phyloP scores from a whole-genome alignment of 192 early-diverging fungal genomes.

The Piromyces sp. region DNA sequence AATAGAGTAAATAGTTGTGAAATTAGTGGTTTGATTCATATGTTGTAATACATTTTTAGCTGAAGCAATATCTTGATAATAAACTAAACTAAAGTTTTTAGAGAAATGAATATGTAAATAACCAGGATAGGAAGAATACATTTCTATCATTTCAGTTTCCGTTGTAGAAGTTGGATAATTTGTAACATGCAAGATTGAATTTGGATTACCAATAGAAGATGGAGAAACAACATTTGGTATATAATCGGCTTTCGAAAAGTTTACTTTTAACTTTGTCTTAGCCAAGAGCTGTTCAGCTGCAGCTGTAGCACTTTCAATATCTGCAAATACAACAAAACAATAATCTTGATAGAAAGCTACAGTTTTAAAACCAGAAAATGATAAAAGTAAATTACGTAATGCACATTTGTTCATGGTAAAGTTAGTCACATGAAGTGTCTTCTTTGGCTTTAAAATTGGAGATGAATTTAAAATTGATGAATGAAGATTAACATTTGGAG shows the following conservation, averaged over 20 bases:
- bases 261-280: conserved; percentile 26
- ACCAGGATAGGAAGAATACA: conserved; percentile 15
- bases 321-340: conserved; percentile 25
- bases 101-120: conserved; percentile 19
- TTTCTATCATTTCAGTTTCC: conserved; percentile 12
- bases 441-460: conserved; percentile 11
- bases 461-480: not conserved
- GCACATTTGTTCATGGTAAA: conserved; percentile 14
- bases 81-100: conserved; percentile 18
- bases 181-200: conserved; percentile 16
- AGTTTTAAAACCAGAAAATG: conserved; percentile 14
- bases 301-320: conserved; percentile 11
- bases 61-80: conserved; percentile 10
- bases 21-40: conserved; percentile 19
- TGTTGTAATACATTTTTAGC: conserved; percentile 15
- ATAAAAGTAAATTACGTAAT: conserved; percentile 14
- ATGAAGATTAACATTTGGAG: not conserved
- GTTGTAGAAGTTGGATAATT: conserved; percentile 20
- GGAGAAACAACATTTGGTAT: conserved; percentile 15
- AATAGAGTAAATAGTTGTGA: conserved; percentile 25
- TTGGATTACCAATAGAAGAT: conserved; percentile 16
- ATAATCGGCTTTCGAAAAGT: conserved; percentile 24
- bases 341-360: conserved; percentile 32
- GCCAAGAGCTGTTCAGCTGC: conserved; percentile 28
- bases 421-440: conserved; percentile 27